A percentile compares a stretch with the other conserved stretches of the same genome.
phyloP scores from a whole-genome alignment of 164 flowering plant species.

The Dillenia suffruticosa region DNA sequence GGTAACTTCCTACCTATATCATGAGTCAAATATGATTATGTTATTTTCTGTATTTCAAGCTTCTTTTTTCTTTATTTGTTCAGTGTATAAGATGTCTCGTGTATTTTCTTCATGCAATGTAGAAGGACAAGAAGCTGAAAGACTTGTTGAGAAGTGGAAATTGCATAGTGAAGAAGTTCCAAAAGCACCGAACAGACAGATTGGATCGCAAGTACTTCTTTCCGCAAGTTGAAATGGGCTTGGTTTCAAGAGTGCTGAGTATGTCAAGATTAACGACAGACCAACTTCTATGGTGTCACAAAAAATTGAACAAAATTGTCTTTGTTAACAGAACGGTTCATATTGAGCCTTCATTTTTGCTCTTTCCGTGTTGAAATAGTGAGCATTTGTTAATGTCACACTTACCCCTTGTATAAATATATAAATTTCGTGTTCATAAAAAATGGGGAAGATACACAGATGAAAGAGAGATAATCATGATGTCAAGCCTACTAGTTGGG shows the following conservation, averaged over 20 bases:
- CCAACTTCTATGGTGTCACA: conserved; percentile 73
- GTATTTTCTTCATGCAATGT: conserved; percentile 18
- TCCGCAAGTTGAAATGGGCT: conserved; percentile 56
- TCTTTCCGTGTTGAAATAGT: conserved; percentile 63
- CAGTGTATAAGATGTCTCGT: not conserved
- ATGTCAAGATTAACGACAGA: conserved; percentile 64
- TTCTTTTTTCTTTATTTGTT: not conserved
- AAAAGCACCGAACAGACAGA: conserved; percentile 35
- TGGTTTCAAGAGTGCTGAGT: conserved; percentile 64
- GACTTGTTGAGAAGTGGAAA: conserved; percentile 59
- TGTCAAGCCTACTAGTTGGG: no score
- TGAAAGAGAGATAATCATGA: no score
- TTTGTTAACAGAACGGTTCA: conserved; percentile 36
- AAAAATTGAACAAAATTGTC: conserved; percentile 44
- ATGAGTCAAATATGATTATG: not conserved
- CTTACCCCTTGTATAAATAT: not conserved
- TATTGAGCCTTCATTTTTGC: conserved; percentile 63
- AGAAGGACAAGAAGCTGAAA: conserved; percentile 77
- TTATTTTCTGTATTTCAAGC: not conserved
- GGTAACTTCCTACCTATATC: conserved; percentile 29
- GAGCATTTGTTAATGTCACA: not conserved
- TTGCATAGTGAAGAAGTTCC: conserved; percentile 66
- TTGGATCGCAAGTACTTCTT: conserved; percentile 22
- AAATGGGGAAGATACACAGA: no score
- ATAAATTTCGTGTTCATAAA: not conserved